Percentiles rank a stretch among this genome's conserved stretches.
Evolutionary conservation across 2,329 filamentous ascomycete species (phyloP).

Genomic region (Didymellaceae sp.): DNA sequence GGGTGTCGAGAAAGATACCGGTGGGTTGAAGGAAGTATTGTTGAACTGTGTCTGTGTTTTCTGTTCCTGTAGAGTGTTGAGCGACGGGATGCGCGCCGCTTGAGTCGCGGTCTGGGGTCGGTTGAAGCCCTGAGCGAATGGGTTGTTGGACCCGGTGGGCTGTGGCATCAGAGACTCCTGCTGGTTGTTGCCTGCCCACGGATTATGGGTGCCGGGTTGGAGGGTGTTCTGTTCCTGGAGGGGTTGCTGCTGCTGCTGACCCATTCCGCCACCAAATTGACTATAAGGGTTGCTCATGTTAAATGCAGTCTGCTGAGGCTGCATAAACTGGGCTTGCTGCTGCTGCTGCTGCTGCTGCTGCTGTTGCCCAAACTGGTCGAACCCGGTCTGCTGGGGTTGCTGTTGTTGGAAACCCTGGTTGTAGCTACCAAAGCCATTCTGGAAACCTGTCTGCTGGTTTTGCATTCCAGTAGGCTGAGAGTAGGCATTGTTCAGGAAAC

Average conservation of each 20-base stretch:
- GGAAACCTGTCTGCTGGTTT: conserved; percentile 67
- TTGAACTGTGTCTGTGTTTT: conserved; percentile 72
- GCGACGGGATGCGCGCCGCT: conserved; percentile 67
- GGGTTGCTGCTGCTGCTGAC: conserved; percentile 49
- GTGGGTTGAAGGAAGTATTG: conserved; percentile 58
- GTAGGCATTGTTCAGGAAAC: conserved; percentile 71
- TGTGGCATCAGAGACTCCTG: conserved; percentile 77
- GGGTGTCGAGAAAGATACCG: conserved; percentile 53
- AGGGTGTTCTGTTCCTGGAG: conserved; percentile 66
- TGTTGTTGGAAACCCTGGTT: conserved; percentile 49
- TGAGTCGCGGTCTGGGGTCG: conserved; percentile 65
- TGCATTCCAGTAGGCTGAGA: conserved; percentile 79
- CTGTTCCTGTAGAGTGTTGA: conserved; percentile 82
- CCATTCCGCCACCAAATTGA: conserved; percentile 40
- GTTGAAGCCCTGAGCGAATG: conserved; percentile 79
- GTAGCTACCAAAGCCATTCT: conserved; percentile 74
- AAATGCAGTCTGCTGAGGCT: conserved; percentile 67
- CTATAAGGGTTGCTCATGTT: conserved; percentile 52
- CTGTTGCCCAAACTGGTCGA: conserved; percentile 62
- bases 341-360: conserved; percentile 41
- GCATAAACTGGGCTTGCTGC: conserved; percentile 52
- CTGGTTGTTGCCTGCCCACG: conserved; percentile 72
- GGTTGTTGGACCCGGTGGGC: conserved; percentile 96
- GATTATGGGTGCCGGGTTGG: conserved; percentile 89
- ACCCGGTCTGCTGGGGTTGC: conserved; percentile 69